A percentile compares a stretch with the other conserved stretches of the same genome.
phyloP scores from a whole-genome alignment of 164 flowering plant species.

The Sedum album region DNA sequence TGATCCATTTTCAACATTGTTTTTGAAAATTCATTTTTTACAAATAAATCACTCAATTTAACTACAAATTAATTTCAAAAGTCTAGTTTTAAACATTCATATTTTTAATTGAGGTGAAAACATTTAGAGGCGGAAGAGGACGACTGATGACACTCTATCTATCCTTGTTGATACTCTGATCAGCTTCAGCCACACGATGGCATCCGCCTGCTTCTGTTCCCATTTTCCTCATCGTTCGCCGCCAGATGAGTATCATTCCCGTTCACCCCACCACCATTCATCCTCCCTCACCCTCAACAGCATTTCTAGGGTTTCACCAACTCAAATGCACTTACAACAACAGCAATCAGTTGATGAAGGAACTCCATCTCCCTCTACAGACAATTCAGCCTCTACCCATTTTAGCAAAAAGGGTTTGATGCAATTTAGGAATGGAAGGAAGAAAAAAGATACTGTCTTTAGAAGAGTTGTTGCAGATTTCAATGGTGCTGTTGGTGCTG shows the following conservation, averaged over 20 bases:
- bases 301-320: no score
- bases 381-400: neutral
- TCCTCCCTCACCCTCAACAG: no score
- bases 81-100: no score
- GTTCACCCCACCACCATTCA: neutral
- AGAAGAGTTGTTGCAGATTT: neutral
- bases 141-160: no score
- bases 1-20: no score
- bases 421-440: neutral
- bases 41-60: no score
- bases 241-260: neutral
- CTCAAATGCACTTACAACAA: neutral
- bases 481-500: neutral
- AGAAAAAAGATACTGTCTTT: neutral
- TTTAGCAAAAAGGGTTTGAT: neutral
- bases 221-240: neutral
- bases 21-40: no score
- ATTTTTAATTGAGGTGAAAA: no score
- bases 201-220: neutral
- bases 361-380: neutral
- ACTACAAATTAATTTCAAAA: no score
- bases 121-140: no score
- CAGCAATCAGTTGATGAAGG: neutral
- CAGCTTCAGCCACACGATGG: neutral
- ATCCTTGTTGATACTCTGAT: neutral